These are phyloP conservation scores for Lotus japonicus DNA, from an alignment of 306 rosid species.

Conservation along the genomic window DNA sequence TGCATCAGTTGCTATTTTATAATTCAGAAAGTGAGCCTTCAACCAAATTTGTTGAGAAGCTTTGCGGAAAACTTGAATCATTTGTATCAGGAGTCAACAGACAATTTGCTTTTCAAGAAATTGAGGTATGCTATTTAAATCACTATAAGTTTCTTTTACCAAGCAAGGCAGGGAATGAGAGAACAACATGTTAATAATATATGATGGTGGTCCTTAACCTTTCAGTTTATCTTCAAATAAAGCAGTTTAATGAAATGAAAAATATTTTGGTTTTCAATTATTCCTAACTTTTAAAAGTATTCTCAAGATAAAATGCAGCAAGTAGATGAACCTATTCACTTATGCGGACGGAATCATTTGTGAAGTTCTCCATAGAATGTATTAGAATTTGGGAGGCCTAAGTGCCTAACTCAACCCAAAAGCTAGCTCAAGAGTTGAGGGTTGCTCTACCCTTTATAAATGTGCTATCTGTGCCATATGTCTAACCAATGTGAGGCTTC, in stretches of 20 bases:
- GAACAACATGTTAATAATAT: slow-evolving; percentile 8
- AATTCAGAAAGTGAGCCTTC: slow-evolving; percentile 37
- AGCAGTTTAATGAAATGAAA: slow-evolving; percentile 7
- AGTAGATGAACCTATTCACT: neutral
- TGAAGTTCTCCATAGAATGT: slow-evolving; percentile 6
- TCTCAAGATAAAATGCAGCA: neutral
- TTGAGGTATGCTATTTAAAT: slow-evolving; percentile 49
- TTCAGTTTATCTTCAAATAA: slow-evolving; percentile 1
- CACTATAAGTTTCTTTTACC: neutral
- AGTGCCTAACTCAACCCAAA: too few species aligned
- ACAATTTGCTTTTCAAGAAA: slow-evolving; percentile 65
- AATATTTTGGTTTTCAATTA: slow-evolving; percentile 7
- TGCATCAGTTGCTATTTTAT: slow-evolving; percentile 49
- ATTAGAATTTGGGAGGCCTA: too few species aligned
- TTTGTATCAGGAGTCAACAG: slow-evolving; percentile 49
- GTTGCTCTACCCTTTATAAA: too few species aligned
- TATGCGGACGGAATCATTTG: neutral
- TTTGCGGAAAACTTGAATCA: slow-evolving; percentile 57
- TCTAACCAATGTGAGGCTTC: too few species aligned
- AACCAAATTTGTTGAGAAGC: slow-evolving; percentile 49
- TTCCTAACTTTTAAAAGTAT: neutral
- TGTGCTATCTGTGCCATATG: too few species aligned
- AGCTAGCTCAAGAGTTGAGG: too few species aligned
- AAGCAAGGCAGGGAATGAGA: neutral
- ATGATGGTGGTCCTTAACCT: neutral